Evolutionary conservation across 2,329 filamentous ascomycete genomes (phyloP).

Genomic region (Cladosporium sp.): DNA sequence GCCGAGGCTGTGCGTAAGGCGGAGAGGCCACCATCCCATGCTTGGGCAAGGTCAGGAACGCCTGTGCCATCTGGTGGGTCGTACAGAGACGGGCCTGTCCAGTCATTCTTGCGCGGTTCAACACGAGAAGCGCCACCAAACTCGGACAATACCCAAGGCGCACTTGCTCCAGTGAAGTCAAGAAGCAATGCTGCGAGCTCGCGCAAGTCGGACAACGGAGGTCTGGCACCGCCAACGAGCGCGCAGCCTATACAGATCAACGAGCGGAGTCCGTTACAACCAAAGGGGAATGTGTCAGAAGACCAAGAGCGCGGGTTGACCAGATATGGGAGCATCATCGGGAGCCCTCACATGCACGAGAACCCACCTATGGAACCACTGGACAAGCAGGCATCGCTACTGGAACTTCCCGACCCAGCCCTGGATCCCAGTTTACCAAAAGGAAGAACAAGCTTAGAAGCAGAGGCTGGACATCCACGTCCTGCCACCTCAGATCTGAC

Average conservation of each 20-base stretch:
- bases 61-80: background rate
- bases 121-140: slow-evolving; percentile 15
- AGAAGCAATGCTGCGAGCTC: background rate
- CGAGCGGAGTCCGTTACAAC: slow-evolving; percentile 28
- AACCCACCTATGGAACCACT: slow-evolving; percentile 13
- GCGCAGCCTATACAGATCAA: slow-evolving; percentile 16
- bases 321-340: slow-evolving; percentile 61
- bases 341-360: slow-evolving; percentile 42
- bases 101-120: slow-evolving; percentile 35
- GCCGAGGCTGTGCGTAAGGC: slow-evolving; percentile 60
- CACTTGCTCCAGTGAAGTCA: background rate
- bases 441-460: background rate
- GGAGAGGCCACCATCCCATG: slow-evolving; percentile 27
- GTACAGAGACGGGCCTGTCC: slow-evolving; percentile 32
- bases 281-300: background rate
- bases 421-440: slow-evolving; percentile 38
- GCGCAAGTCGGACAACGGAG: background rate
- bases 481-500: slow-evolving; percentile 14
- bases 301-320: slow-evolving; percentile 31
- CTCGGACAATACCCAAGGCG: slow-evolving; percentile 15
- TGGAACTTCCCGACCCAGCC: slow-evolving; percentile 60
- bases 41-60: slow-evolving; percentile 18
- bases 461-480: slow-evolving; percentile 13
- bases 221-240: background rate
- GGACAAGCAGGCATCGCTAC: slow-evolving; percentile 39